Base-by-base conservation (phyloP, 2,329 filamentous ascomycete species). In the Tolypocladium endophyticum region DNA sequence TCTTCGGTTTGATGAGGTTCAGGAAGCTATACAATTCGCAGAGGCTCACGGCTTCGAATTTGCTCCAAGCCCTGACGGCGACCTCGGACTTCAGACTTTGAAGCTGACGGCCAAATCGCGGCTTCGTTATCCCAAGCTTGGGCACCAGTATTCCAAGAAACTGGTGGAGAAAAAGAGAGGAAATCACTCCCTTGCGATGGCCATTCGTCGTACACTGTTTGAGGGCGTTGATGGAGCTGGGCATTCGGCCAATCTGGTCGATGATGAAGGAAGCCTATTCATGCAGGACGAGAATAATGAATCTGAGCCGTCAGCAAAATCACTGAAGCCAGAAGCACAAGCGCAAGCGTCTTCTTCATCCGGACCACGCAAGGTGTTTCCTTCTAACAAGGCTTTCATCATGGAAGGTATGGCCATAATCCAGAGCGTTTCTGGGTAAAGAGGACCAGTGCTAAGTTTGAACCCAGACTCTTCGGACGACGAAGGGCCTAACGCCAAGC, bases 1-100 rank as follows among this genome's bases (percentile, higher is more conserved):
- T 62, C 74, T 88, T n/a, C 77, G 79, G 20, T 92, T 90, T 63
- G 89, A 90, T 62, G 84, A 81, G 0, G 80, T 87, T 59, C 73
- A 81, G 38, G 85, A 91, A 60, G 87, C 89, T 11, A 77, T 88
- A 20, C 77, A 80, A 1, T 87, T 90, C 70, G 84, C 84, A 0
- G 79, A 83, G 64, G 72, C 79, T n/a, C 82, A 86, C 60, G 77
- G 77, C 11, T 73, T 87, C 36, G 72, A 77, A 28, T 85, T 87
- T 58, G 72, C 77, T 1, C 62, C 70, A 38, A 70, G 72, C 35
- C 67, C 70, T 9, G 67, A 72, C 3, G 61, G 72, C 65, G 64
- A 79, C 64, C 59, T 71, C 62, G 64, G 71, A 62, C 59, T 71
- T 61, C 65, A 71, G 67, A 76, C 79, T 57, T 67, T 83, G 7